Evolutionary conservation across 1,139 yeast genomes (phyloP).

Genomic region (Yamadazyma membranifaciens): DNA sequence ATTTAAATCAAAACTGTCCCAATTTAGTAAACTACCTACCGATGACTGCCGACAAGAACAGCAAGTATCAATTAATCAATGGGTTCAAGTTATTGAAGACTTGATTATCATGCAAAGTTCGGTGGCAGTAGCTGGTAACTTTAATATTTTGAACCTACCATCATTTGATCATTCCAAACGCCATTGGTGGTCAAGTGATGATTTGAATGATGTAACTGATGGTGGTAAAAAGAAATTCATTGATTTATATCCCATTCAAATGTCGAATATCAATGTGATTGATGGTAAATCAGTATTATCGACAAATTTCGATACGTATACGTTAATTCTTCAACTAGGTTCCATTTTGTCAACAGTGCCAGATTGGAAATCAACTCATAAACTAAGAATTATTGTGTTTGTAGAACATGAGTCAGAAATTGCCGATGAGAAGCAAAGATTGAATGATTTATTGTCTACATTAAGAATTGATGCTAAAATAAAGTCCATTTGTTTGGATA

Average conservation of each 20-base stretch:
- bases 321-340: constrained; percentile 87
- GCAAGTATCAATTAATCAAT: constrained; percentile 68
- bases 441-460: constrained; percentile 62
- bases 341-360: constrained; percentile 91
- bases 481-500: constrained; percentile 64
- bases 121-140: constrained; percentile 91
- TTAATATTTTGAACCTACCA: constrained; percentile 61
- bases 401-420: constrained; percentile 76
- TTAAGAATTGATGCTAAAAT: constrained; percentile 81
- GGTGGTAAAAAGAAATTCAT: constrained; percentile 49
- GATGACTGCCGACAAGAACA: constrained; percentile 74
- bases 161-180: not conserved
- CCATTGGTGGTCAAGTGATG: constrained; percentile 2
- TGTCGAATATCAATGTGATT: constrained; percentile 77
- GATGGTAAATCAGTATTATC: constrained; percentile 72
- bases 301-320: constrained; percentile 92
- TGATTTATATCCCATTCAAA: constrained; percentile 93
- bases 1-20: constrained; percentile 16
- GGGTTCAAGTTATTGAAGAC: constrained; percentile 94
- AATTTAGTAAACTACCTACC: constrained; percentile 58
- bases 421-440: constrained; percentile 63
- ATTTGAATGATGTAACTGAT: constrained; percentile 11
- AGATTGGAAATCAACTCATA: constrained; percentile 79
- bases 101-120: constrained; percentile 89
- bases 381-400: constrained; percentile 78